These are phyloP conservation scores for Yamadazyma atmosphaerica DNA, from an alignment of 1,139 yeast genomes.

Conservation along the genomic window DNA sequence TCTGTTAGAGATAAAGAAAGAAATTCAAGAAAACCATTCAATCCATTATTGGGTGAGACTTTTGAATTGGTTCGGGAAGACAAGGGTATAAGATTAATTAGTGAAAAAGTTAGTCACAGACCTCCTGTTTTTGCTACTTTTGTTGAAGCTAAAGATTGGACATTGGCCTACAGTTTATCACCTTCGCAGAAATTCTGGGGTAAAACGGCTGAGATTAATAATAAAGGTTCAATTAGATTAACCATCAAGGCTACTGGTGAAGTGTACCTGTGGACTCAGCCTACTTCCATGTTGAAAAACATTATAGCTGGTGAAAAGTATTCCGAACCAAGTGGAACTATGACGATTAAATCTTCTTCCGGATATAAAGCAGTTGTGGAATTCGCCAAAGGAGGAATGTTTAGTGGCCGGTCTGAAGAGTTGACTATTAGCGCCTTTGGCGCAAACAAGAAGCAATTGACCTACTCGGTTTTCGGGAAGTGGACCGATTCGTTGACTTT, in stretches of 20 bases:
- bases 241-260: slow-evolving; percentile 64
- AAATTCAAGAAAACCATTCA: slow-evolving; percentile 84
- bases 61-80: slow-evolving; percentile 82
- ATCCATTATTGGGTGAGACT: slow-evolving; percentile 87
- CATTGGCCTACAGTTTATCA: slow-evolving; percentile 67
- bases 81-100: slow-evolving; percentile 62
- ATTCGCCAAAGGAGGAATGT: slow-evolving; percentile 74
- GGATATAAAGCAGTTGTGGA: slow-evolving; percentile 72
- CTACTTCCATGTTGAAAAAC: slow-evolving; percentile 79
- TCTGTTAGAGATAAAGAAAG: slow-evolving; percentile 73
- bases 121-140: slow-evolving; percentile 82
- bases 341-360: slow-evolving; percentile 64
- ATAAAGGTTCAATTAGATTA: slow-evolving; percentile 66
- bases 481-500: slow-evolving; percentile 70
- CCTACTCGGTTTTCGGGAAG: slow-evolving; percentile 58
- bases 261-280: slow-evolving; percentile 75
- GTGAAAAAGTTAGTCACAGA: slow-evolving; percentile 80
- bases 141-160: slow-evolving; percentile 76
- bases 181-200: slow-evolving; percentile 97
- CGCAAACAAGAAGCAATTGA: slow-evolving; percentile 32
- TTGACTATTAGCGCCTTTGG: slow-evolving; percentile 57
- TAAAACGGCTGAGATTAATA: slow-evolving; percentile 79
- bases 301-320: slow-evolving; percentile 94
- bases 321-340: slow-evolving; percentile 78
- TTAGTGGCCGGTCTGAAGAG: slow-evolving; percentile 86